These are phyloP conservation scores for Saxophila tyrrhenica DNA, from an alignment of 495 filamentous ascomycete genomes.

Conservation along the genomic window DNA sequence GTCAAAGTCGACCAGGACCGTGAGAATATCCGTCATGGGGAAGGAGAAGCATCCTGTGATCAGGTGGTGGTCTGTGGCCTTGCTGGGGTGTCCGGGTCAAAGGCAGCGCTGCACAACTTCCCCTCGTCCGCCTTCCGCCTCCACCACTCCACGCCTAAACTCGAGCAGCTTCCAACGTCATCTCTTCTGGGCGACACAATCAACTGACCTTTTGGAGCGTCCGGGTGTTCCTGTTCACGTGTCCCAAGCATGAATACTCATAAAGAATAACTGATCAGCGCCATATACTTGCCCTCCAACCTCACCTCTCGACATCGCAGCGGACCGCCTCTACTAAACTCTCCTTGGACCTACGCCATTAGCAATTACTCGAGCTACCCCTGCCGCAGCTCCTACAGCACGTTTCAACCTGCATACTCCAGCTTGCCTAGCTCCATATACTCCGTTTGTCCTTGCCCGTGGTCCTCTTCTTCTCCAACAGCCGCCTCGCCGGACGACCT, in stretches of 20 bases:
- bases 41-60: constrained; percentile 16
- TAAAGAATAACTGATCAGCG: not conserved
- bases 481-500: not conserved
- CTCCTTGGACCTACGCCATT: not conserved
- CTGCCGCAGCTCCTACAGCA: not conserved
- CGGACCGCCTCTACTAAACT: not conserved
- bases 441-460: not conserved
- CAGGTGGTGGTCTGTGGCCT: not conserved
- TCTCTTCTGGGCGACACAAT: no score
- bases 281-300: not conserved
- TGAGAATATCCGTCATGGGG: constrained; percentile 75
- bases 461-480: not conserved
- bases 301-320: not conserved
- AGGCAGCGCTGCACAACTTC: not conserved
- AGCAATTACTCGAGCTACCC: not conserved
- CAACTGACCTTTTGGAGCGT: no score
- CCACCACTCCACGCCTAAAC: not conserved
- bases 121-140: not conserved
- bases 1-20: constrained; percentile 69
- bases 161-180: no score
- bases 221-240: not conserved
- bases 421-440: not conserved
- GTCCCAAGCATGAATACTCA: not conserved
- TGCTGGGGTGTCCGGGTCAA: not conserved
- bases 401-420: not conserved